Evolutionary conservation across 371 early-diverging fungal genomes (phyloP), one percentile per base, ranked within the genome.

Genomic region (Apophysomyces trapeziformis): DNA sequence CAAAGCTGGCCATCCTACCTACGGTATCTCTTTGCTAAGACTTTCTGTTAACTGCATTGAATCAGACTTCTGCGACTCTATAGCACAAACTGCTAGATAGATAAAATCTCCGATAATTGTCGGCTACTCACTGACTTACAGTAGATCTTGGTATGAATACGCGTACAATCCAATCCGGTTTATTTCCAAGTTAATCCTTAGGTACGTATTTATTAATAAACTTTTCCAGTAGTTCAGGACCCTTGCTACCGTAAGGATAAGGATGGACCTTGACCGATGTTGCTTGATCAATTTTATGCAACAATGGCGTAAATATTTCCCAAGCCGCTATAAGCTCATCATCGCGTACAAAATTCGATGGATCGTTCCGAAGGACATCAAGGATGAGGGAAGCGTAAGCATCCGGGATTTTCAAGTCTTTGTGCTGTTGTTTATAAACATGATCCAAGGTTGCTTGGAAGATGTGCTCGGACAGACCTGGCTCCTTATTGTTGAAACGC

Each of bases 251-350:
- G 73, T 88, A 96, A n/a, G 81, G 70, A 74, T 98, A 98, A 4
- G 84, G 84, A 54, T 86, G 70, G 9, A 96, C 94, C 62, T 82
- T 67, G 44, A 95, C 79, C n/a, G 21, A 16, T 21, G 84, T 83
- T 32, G 65, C 73, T 6, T 73, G 47, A 60, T 98, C 97, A 72
- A 98, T 95, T 66, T 89, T 72, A 79, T 98, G 94, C 62, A 98
- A 77, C 35, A 97, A 80, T 1, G 99, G 99, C 0, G 98, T 98
- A 74, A 98, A 98, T 44, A 98, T 96, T 70, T 90, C 90, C 99
- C 99, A 98, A 1, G 99, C 96, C 36, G 91, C 95, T 57, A 95
- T 94, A 26, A 98, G 77, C 80, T 98, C 99, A 74, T 98, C 99
- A 72, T 92, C 91, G 41, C 99, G 89, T 37, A 98, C 97, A 90